phyloP scores from a whole-genome alignment of 768 basidiomycete genomes.

The Lactarius hatsudake region DNA sequence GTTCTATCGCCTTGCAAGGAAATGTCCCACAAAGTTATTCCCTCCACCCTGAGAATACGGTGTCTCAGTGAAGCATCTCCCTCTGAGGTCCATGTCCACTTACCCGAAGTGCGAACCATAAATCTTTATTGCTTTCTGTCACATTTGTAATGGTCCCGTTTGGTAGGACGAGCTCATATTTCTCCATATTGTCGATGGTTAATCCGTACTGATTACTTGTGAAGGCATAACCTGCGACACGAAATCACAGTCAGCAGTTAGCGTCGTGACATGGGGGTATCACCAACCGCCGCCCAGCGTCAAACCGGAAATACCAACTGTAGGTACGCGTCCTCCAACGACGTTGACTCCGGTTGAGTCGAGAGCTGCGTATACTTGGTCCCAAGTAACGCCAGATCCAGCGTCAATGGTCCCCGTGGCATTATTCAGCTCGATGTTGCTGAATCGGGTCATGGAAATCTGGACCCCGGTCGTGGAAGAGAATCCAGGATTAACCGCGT shows the following conservation, averaged over 20 bases:
- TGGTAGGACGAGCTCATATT: conserved; percentile 33
- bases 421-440: conserved; percentile 2
- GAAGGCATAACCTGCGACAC: neutral
- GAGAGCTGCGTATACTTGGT: conserved; percentile 28
- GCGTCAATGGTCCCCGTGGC: conserved; percentile 18
- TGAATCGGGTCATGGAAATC: conserved; percentile 31
- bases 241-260: neutral
- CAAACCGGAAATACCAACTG: conserved; percentile 29
- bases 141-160: conserved; percentile 27
- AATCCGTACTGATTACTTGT: neutral
- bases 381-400: conserved; percentile 32
- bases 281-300: neutral
- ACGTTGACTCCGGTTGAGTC: conserved; percentile 25
- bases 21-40: conserved; percentile 20
- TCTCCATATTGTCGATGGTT: conserved; percentile 33
- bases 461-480: conserved; percentile 32
- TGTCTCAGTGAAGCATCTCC: neutral
- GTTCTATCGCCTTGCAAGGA: neutral
- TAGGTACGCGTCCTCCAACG: conserved; percentile 28
- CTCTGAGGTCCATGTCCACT: neutral
- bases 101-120: conserved; percentile 21
- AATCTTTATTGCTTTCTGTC: neutral
- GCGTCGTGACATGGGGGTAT: neutral
- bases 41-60: conserved; percentile 14
- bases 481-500: conserved; percentile 28